Conservation (phyloP, 164 flowering plant species). For the Sedum album region DNA sequence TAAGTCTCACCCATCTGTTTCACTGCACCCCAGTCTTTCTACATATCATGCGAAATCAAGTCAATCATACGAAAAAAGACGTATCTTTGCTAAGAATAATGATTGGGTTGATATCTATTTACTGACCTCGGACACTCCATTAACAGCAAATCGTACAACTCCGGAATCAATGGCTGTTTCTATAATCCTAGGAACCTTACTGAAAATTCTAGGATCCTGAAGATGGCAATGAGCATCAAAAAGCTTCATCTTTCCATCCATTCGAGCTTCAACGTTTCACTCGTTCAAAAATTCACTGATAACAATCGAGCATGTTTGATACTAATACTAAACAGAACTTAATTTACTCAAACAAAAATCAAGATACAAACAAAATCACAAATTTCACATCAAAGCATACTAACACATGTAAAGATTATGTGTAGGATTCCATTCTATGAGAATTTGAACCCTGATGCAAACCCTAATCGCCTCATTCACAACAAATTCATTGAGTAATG, state of each 20-base stretch:
- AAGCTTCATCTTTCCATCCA: conserved; percentile 36
- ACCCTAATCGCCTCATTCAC: no score
- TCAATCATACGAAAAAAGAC: background rate
- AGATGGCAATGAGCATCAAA: conserved; percentile 94
- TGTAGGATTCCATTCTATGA: no score
- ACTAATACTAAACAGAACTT: background rate
- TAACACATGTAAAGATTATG: no score
- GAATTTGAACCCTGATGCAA: no score
- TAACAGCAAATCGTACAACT: conserved; percentile 69
- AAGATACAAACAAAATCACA: background rate
- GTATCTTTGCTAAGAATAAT: background rate
- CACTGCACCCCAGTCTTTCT: conserved; percentile 81
- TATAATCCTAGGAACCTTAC: conserved; percentile 48
- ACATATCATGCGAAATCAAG: background rate
- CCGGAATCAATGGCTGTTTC: conserved; percentile 43
- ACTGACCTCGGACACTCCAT: conserved; percentile 65
- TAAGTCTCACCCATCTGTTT: conserved; percentile 59
- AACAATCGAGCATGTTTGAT: background rate
- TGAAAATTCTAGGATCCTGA: conserved; percentile 66
- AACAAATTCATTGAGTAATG: no score
- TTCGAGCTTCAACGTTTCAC: background rate
- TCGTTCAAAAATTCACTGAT: background rate
- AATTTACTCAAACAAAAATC: background rate
- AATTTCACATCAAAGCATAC: no score
- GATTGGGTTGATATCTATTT: background rate